Conservation (phyloP, 2,329 filamentous ascomycete genomes). For the Penicillium digitatum region DNA sequence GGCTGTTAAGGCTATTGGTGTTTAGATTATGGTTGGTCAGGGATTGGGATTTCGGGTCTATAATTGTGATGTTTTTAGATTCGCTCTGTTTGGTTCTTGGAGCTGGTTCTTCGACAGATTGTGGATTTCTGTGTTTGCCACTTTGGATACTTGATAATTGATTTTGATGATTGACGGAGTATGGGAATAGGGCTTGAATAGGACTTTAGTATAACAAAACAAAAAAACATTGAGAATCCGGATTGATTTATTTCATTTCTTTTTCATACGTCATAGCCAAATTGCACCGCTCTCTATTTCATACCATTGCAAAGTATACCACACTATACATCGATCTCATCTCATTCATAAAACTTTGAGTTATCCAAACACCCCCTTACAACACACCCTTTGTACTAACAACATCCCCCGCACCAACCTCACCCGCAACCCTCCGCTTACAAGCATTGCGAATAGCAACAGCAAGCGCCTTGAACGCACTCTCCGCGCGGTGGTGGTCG, state of each 20-base stretch:
- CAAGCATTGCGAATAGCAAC: conserved; percentile 78
- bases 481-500: conserved; percentile 94
- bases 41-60: conserved; percentile 11
- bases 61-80: not conserved
- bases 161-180: not conserved
- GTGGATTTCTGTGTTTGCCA: not conserved
- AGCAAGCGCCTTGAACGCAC: conserved; percentile 93
- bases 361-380: conserved; percentile 29
- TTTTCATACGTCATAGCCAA: not conserved
- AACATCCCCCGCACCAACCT: conserved; percentile 84
- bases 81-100: not conserved
- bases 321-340: conserved; percentile 2
- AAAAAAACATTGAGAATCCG: not conserved
- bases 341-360: conserved; percentile 2
- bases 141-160: not conserved
- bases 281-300: not conserved
- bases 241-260: not conserved
- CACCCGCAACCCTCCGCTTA: conserved; percentile 65
- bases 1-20: conserved; percentile 44
- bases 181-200: not conserved
- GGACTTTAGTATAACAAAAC: not conserved
- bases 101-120: conserved; percentile 11
- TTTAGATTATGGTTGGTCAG: conserved; percentile 12
- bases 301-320: not conserved
- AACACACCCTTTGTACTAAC: conserved; percentile 95